phyloP scores from a whole-genome alignment of 495 filamentous ascomycete species.

The Aspergillus ostianus region DNA sequence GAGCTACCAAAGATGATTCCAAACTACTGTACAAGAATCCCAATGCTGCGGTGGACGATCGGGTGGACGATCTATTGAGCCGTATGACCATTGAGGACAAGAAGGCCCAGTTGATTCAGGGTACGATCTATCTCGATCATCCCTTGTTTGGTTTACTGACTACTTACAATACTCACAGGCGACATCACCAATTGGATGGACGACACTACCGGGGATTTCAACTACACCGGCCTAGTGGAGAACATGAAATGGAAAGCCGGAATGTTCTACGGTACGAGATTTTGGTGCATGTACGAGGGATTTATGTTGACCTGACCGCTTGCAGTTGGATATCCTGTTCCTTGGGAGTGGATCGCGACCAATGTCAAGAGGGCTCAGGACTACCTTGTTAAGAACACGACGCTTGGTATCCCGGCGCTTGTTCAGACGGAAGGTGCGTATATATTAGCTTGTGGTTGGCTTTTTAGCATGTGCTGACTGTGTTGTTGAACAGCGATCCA shows the following conservation, averaged over 20 bases:
- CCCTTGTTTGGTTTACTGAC: not conserved
- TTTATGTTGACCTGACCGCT: not conserved
- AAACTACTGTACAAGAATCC: slow-evolving; percentile 60
- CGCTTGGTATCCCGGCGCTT: slow-evolving; percentile 65
- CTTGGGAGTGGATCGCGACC: slow-evolving; percentile 59
- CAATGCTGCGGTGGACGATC: slow-evolving; percentile 54
- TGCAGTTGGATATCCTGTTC: slow-evolving; percentile 59
- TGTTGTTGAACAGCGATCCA: slow-evolving; percentile 50
- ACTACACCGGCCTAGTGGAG: slow-evolving; percentile 59
- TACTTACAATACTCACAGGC: slow-evolving; percentile 26
- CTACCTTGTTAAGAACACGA: slow-evolving; percentile 61
- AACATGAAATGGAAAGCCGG: slow-evolving; percentile 63
- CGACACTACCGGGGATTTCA: slow-evolving; percentile 54
- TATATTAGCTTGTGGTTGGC: not conserved
- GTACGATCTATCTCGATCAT: slow-evolving; percentile 20
- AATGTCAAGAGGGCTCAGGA: slow-evolving; percentile 62
- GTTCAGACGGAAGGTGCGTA: slow-evolving; percentile 62
- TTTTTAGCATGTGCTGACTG: not conserved
- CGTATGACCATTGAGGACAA: slow-evolving; percentile 73
- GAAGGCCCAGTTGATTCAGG: slow-evolving; percentile 63
- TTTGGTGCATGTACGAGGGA: not conserved
- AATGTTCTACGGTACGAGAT: slow-evolving; percentile 54
- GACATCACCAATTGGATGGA: slow-evolving; percentile 73
- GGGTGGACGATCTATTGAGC: slow-evolving; percentile 61
- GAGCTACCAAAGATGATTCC: slow-evolving; percentile 18